phyloP scores from a whole-genome alignment of 306 rosid genomes.

The Vigna nakashimae region DNA sequence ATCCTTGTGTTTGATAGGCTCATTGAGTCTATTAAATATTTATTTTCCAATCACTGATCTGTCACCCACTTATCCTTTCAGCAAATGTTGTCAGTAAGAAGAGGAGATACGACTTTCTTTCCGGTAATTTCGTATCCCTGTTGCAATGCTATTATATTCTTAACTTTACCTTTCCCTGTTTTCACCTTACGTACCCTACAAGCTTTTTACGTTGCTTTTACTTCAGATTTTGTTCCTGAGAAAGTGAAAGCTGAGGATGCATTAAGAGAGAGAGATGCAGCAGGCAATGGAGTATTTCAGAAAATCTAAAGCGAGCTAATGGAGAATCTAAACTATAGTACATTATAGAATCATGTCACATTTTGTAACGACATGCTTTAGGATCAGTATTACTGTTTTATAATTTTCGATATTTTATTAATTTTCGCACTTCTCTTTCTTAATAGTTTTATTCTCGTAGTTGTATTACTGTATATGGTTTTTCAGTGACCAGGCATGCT shows the following conservation, averaged over 20 bases:
- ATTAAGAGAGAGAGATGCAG: slow-evolving; percentile 63
- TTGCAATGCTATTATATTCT: slow-evolving; percentile 21
- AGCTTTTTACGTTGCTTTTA: slow-evolving; percentile 26
- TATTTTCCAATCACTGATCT: slow-evolving; percentile 34
- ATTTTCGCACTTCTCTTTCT: background rate
- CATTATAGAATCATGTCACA: slow-evolving; percentile 30
- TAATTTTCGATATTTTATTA: slow-evolving; percentile 32
- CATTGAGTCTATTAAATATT: slow-evolving; percentile 30
- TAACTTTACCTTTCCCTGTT: slow-evolving; percentile 32
- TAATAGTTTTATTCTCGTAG: background rate
- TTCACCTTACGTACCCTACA: background rate
- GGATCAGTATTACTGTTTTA: slow-evolving; percentile 21
- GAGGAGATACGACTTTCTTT: slow-evolving; percentile 86
- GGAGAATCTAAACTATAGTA: slow-evolving; percentile 33
- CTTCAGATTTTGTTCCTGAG: slow-evolving; percentile 85
- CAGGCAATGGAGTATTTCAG: slow-evolving; percentile 50
- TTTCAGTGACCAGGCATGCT: slow-evolving; percentile 13
- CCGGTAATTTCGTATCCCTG: slow-evolving; percentile 60
- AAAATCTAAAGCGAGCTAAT: slow-evolving; percentile 34
- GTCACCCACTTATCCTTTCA: slow-evolving; percentile 54
- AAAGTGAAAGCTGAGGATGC: slow-evolving; percentile 81
- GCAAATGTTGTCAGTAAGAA: slow-evolving; percentile 75
- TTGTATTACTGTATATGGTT: background rate
- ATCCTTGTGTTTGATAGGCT: slow-evolving; percentile 22
- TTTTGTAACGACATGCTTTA: slow-evolving; percentile 30